Conservation (phyloP, 345 rosid genomes). For the Eutrema yunnanense region DNA sequence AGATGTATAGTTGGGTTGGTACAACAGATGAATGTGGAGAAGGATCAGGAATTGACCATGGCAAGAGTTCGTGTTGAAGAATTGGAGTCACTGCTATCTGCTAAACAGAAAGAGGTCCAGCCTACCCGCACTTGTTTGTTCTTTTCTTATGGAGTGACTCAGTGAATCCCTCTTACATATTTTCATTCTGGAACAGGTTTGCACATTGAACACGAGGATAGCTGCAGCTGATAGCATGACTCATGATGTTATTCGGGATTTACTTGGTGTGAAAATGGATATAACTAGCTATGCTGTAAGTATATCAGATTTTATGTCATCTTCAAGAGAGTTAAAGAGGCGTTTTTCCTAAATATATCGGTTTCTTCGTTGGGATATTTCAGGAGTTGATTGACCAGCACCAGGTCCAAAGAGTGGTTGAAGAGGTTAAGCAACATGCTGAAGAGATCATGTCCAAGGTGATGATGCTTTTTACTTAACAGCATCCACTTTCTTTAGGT, state of each 20-base stretch:
- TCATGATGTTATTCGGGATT: conserved; percentile 88
- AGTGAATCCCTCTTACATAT: conserved; percentile 1
- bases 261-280: conserved; percentile 84
- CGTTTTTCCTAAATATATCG: background rate
- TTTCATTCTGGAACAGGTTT: conserved; percentile 45
- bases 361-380: conserved; percentile 14
- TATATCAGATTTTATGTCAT: conserved; percentile 3
- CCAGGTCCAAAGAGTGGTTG: conserved; percentile 60
- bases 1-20: conserved; percentile 84
- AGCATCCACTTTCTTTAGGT: background rate
- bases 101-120: conserved; percentile 73
- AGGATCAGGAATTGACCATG: conserved; percentile 66
- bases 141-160: conserved; percentile 1
- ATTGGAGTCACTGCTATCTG: conserved; percentile 52
- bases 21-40: conserved; percentile 80
- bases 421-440: conserved; percentile 58
- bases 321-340: background rate
- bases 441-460: conserved; percentile 73
- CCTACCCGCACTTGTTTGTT: background rate
- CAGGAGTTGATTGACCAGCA: conserved; percentile 79
- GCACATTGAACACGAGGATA: conserved; percentile 63
- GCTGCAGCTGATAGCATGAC: conserved; percentile 98
- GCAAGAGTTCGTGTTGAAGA: conserved; percentile 65
- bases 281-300: conserved; percentile 86
- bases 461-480: background rate